Evolutionary conservation across 495 filamentous ascomycete species (phyloP).

Genomic region (Choiromyces venosus): DNA sequence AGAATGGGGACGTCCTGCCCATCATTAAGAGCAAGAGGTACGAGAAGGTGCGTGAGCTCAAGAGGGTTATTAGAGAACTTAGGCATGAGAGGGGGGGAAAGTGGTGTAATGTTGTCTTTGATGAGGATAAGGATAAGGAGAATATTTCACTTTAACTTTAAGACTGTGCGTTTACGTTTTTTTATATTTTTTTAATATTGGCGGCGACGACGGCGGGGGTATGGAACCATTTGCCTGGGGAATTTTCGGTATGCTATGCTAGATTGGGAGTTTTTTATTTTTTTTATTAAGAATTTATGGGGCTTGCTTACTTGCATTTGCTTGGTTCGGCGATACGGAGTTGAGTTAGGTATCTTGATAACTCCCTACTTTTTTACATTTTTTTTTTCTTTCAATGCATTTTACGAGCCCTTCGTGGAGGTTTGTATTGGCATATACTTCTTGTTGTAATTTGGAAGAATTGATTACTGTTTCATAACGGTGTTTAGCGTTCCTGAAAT

Average conservation of each 20-base stretch:
- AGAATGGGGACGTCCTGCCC: slow-evolving; percentile 7
- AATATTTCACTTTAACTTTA: neutral
- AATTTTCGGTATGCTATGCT: neutral
- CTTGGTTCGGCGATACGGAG: neutral
- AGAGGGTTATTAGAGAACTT: slow-evolving; percentile 16
- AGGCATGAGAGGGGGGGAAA: slow-evolving; percentile 26
- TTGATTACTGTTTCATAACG: neutral
- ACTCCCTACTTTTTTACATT: neutral
- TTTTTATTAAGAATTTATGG: neutral
- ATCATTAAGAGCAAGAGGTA: slow-evolving; percentile 6
- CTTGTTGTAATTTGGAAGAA: neutral
- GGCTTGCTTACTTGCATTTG: neutral
- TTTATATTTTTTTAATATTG: neutral
- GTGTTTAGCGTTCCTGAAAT: no score
- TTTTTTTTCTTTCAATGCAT: no score
- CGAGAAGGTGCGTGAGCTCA: slow-evolving; percentile 6
- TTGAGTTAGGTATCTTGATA: neutral
- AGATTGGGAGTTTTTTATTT: neutral
- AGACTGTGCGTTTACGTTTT: neutral
- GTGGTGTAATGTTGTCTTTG: slow-evolving; percentile 23
- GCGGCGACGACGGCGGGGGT: no score
- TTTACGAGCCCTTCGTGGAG: neutral
- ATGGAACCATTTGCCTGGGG: neutral
- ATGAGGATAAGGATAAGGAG: neutral
- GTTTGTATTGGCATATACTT: neutral